These are phyloP conservation scores for Aureococcus anophagefferens DNA, from an alignment of 108 stramenopile genomes.

Conservation along the genomic window DNA sequence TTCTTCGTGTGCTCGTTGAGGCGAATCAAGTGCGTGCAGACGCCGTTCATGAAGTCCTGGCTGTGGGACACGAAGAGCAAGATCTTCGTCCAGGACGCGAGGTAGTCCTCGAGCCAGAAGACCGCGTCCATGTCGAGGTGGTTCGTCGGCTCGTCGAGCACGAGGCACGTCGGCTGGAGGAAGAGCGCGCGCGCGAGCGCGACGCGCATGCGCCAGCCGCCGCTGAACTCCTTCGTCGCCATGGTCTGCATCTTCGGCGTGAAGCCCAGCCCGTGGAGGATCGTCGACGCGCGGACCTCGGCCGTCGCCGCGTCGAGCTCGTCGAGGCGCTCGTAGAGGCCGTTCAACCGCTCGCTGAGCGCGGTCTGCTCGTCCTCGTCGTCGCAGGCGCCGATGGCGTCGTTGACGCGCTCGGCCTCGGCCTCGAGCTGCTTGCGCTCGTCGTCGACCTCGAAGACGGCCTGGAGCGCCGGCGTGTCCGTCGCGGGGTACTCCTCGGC, in stretches of 20 bases:
- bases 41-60: constrained; percentile 97
- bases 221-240: constrained; percentile 86
- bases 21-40: constrained; percentile 90
- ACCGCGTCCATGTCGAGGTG: constrained; percentile 89
- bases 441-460: constrained; percentile 84
- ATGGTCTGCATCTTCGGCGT: constrained; percentile 77
- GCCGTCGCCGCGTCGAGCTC: constrained; percentile 87
- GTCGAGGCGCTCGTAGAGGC: constrained; percentile 89
- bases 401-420: constrained; percentile 74
- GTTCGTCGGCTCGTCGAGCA: constrained; percentile 68
- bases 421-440: constrained; percentile 73
- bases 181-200: constrained; percentile 90
- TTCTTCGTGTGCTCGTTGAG: constrained; percentile 79
- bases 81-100: constrained; percentile 81
- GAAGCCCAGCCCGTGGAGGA: constrained; percentile 92
- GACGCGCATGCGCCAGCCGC: constrained; percentile 99
- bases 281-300: constrained; percentile 87
- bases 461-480: constrained; percentile 88
- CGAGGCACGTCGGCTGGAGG: constrained; percentile 82
- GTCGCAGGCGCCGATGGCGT: constrained; percentile 69
- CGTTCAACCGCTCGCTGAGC: constrained; percentile 58
- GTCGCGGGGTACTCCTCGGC: constrained; percentile 85
- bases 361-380: constrained; percentile 69
- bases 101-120: constrained; percentile 95
- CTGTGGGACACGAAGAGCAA: constrained; percentile 85